A percentile compares a stretch with the other conserved stretches of the same genome.
phyloP scores from a whole-genome alignment of 352 stramenopile genomes.

The Labyrinthula sp. region DNA sequence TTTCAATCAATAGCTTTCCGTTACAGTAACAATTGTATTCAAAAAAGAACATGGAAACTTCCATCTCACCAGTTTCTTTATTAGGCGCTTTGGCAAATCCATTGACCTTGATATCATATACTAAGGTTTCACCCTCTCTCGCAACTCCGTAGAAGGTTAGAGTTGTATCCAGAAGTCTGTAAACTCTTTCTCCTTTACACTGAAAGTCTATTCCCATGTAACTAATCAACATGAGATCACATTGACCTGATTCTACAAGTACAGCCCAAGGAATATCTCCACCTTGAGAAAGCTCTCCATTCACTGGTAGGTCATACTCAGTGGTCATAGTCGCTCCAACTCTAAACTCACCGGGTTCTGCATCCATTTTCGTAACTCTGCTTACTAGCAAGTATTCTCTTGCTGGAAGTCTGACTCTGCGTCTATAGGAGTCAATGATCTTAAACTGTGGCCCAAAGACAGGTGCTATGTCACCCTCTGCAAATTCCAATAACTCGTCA shows the following conservation, averaged over 20 bases:
- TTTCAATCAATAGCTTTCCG: slow-evolving; percentile 17
- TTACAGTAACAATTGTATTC: slow-evolving; percentile 22
- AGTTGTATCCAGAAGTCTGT: slow-evolving; percentile 18
- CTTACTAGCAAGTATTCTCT: slow-evolving; percentile 18
- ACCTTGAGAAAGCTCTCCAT: slow-evolving; percentile 16
- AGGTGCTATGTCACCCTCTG: slow-evolving; percentile 12
- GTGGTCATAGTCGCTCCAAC: slow-evolving; percentile 16
- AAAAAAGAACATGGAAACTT: slow-evolving; percentile 24
- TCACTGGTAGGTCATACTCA: slow-evolving; percentile 21
- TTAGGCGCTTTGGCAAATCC: slow-evolving; percentile 23
- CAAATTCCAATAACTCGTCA: slow-evolving; percentile 17
- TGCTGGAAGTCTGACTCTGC: slow-evolving; percentile 5
- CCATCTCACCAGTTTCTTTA: slow-evolving; percentile 1
- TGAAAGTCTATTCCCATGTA: slow-evolving; percentile 25
- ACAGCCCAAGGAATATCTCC: slow-evolving; percentile 16
- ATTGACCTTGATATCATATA: slow-evolving; percentile 16
- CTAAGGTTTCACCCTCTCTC: slow-evolving; percentile 16
- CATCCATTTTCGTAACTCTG: slow-evolving; percentile 17
- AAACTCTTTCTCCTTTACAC: slow-evolving; percentile 9
- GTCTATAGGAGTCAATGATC: slow-evolving; percentile 8
- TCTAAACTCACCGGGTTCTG: slow-evolving; percentile 10
- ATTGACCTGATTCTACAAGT: slow-evolving; percentile 17
- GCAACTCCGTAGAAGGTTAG: slow-evolving; percentile 22
- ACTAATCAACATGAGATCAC: slow-evolving; percentile 21
- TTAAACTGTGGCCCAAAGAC: slow-evolving; percentile 16